A percentile compares a stretch with the other conserved stretches of the same genome.
These are phyloP conservation scores for Ceratonia siliqua DNA, from an alignment of 306 rosid species.

Conservation along the genomic window DNA sequence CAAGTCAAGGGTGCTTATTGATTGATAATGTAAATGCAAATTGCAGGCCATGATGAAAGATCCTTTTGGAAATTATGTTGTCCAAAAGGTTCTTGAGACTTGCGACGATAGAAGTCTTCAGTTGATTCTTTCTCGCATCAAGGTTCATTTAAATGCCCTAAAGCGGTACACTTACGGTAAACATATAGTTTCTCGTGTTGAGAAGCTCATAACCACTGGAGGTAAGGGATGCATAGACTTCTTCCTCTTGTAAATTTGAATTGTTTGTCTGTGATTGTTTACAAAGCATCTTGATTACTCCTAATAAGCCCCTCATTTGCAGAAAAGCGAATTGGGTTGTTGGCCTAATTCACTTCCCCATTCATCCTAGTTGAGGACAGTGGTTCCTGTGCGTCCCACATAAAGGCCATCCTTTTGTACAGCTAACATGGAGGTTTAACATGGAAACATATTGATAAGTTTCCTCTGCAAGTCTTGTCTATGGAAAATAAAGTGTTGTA, in stretches of 20 bases:
- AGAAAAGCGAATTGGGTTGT: slow-evolving; percentile 92
- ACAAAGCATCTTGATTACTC: slow-evolving; percentile 18
- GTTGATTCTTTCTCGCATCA: slow-evolving; percentile 88
- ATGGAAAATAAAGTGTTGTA: slow-evolving; percentile 50
- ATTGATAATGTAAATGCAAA: slow-evolving; percentile 30
- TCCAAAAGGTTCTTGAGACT: slow-evolving; percentile 94
- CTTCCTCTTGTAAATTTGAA: slow-evolving; percentile 17
- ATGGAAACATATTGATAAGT: slow-evolving; percentile 36
- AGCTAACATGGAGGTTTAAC: slow-evolving; percentile 58
- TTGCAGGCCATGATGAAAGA: slow-evolving; percentile 98
- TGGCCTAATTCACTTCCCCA: slow-evolving; percentile 55
- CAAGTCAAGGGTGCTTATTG: slow-evolving; percentile 5
- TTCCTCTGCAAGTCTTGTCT: slow-evolving; percentile 33
- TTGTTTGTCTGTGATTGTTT: neutral
- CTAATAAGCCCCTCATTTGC: slow-evolving; percentile 35
- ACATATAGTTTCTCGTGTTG: slow-evolving; percentile 94
- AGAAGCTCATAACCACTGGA: slow-evolving; percentile 93
- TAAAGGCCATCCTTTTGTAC: slow-evolving; percentile 59
- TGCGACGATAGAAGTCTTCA: slow-evolving; percentile 87
- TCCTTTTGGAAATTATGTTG: slow-evolving; percentile 95
- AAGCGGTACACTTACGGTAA: slow-evolving; percentile 93
- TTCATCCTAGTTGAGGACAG: slow-evolving; percentile 35
- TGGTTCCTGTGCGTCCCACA: slow-evolving; percentile 31
- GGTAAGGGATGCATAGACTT: slow-evolving; percentile 48
- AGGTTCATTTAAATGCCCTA: slow-evolving; percentile 88